Conservation (phyloP, 2,329 filamentous ascomycete genomes). For the Pseudopyricularia javanii region DNA sequence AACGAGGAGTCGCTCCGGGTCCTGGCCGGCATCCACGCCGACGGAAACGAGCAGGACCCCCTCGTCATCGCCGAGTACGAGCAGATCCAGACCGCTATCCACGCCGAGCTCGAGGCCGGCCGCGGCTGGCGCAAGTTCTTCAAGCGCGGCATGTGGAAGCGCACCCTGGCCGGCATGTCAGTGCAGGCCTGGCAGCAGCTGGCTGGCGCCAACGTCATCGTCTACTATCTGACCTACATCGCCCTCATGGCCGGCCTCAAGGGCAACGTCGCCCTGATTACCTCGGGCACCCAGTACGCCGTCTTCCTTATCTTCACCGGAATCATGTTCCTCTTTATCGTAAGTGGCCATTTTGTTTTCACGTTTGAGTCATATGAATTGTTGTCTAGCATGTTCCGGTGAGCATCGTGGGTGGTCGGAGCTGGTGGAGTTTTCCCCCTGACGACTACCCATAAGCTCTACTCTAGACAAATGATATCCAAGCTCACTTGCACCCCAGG, state of each 20-base stretch:
- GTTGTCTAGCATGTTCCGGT: too few relatives aligned
- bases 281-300: constrained; percentile 26
- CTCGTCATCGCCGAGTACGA: constrained; percentile 57
- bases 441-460: too few relatives aligned
- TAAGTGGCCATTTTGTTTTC: too few relatives aligned
- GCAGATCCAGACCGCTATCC: constrained; percentile 62
- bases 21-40: constrained; percentile 45
- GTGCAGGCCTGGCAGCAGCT: constrained; percentile 56
- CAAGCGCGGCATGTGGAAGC: constrained; percentile 60
- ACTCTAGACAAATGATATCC: too few relatives aligned
- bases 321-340: constrained; percentile 28
- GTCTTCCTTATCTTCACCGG: constrained; percentile 32
- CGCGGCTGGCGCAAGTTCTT: constrained; percentile 63
- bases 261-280: constrained; percentile 30
- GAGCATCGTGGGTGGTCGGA: too few relatives aligned
- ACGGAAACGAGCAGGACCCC: constrained; percentile 50
- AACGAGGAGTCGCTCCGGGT: constrained; percentile 32
- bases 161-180: constrained; percentile 59
- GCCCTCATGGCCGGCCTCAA: constrained; percentile 45
- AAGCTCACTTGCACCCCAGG: too few relatives aligned
- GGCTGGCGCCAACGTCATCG: constrained; percentile 38
- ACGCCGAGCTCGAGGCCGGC: constrained; percentile 60
- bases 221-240: constrained; percentile 49
- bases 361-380: too few relatives aligned
- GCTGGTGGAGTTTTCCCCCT: too few relatives aligned